Evolutionary conservation across 768 basidiomycete species (phyloP), one percentile per base, ranked within the genome.

Genomic region (Imleria badia): DNA sequence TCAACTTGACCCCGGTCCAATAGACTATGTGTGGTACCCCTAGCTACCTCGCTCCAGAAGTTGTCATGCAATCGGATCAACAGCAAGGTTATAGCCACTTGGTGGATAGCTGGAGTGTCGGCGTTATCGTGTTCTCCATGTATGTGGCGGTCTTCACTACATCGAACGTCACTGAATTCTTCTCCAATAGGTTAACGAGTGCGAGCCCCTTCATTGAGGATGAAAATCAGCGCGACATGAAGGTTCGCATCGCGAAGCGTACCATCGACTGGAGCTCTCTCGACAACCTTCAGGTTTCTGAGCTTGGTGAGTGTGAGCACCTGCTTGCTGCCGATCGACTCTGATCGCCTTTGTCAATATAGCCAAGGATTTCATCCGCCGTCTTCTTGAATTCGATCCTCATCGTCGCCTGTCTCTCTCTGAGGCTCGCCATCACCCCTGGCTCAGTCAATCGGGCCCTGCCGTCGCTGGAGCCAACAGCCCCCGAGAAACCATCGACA

Each of bases 21-120:
- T 63, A 90, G 84, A 96, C 95, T 0, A 92, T 95, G 89, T 98
- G 96, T 62, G 96, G 96, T 5, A 99, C 97, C 0, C 96, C 96
- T 0, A 86, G 84, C 60, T 98, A 98, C 68, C 84, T 97, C 6
- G 94, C 94, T 1, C 93, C 93, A 1, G 95, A 98, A 62, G 92
- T 99, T 31, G 89, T 98, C 45, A 75, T 74, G 57, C 86, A 87
- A 58, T 46, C 64, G 5, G 75, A 79, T 40, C 72, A 77, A 29
- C 64, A 29, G 75, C 82, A 19, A 52, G 95, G 94, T 3, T 98
- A 99, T 65, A 86, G 89, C 64, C 82, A 86, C 53, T 75, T 89
- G 19, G 97, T 98, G 46, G 97, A 99, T 66, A 93, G 91, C 58
- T 99, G 94, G 94, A 95, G 92, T 43, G 83, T 94, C 12, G 96